Evolutionary conservation across 345 rosid genomes (phyloP).

Genomic region (Rhodomyrtus tomentosa): DNA sequence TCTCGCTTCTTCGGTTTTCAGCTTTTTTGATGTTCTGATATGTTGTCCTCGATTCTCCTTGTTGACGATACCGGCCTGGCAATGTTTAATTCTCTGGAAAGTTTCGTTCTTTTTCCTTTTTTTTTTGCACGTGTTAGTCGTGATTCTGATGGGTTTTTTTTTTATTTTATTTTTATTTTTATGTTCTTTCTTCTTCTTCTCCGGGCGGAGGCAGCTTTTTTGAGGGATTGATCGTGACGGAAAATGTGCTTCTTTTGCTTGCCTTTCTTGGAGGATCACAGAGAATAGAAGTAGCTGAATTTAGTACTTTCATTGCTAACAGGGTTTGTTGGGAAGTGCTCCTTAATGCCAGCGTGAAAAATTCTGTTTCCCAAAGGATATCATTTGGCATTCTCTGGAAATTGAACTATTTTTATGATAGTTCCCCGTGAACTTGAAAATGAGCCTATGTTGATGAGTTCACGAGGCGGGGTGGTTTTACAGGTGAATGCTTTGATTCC

Average conservation of each 20-base stretch:
- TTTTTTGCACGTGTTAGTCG: background rate
- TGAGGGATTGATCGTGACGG: background rate
- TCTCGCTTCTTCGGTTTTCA: background rate
- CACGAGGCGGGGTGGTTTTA: conserved; percentile 34
- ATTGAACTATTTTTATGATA: background rate
- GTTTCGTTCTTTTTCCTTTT: background rate
- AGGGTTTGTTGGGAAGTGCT: background rate
- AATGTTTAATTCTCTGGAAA: background rate
- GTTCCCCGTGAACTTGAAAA: background rate
- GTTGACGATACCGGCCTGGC: background rate
- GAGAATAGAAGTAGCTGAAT: background rate
- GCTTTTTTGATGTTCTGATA: background rate
- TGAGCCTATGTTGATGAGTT: background rate
- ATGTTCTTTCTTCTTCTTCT: background rate
- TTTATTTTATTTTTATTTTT: too few relatives aligned
- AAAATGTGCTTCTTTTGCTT: background rate
- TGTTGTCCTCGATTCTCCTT: background rate
- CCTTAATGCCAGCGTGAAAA: background rate
- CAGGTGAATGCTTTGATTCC: conserved; percentile 30
- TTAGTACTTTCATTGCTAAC: background rate
- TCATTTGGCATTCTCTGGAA: background rate
- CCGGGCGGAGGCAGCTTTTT: background rate
- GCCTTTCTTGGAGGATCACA: background rate
- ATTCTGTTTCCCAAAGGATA: background rate
- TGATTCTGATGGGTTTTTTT: background rate